A percentile compares a stretch with the other conserved stretches of the same genome.
Evolutionary conservation across 2,329 filamentous ascomycete species (phyloP).

Genomic region (Dryadomyces quercivorus): DNA sequence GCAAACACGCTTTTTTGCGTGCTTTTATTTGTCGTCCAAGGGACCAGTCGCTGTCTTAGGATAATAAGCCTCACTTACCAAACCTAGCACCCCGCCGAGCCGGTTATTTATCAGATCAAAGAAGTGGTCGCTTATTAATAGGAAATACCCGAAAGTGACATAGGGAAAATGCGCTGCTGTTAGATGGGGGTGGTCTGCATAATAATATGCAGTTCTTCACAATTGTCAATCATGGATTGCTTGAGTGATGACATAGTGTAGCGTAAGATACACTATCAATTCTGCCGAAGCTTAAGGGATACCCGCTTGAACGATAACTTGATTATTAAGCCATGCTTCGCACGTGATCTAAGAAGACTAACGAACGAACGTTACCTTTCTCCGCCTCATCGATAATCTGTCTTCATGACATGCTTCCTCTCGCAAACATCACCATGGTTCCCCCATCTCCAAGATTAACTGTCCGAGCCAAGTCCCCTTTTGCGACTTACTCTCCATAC

Average conservation of each 20-base stretch:
- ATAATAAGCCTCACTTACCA: neutral
- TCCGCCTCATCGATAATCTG: too few relatives aligned
- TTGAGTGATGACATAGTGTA: too few relatives aligned
- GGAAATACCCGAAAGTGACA: too few relatives aligned
- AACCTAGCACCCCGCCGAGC: neutral
- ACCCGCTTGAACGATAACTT: too few relatives aligned
- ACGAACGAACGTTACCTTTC: too few relatives aligned
- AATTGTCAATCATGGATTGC: too few relatives aligned
- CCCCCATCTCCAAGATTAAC: conserved; percentile 14
- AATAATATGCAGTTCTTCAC: neutral
- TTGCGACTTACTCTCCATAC: conserved; percentile 19
- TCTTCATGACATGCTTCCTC: neutral
- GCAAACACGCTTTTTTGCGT: neutral
- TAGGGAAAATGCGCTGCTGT: neutral
- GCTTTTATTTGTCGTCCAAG: conserved; percentile 1
- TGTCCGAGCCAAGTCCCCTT: conserved; percentile 2
- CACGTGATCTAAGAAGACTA: too few relatives aligned
- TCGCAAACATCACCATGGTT: conserved; percentile 2
- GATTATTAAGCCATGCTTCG: too few relatives aligned
- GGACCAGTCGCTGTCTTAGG: neutral
- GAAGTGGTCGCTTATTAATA: neutral
- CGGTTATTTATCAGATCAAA: conserved; percentile 3
- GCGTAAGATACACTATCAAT: too few relatives aligned
- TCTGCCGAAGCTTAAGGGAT: too few relatives aligned
- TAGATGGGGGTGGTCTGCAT: neutral